These are phyloP conservation scores for Xylariaceae sp. DNA, from an alignment of 2,329 filamentous ascomycete species.

Conservation along the genomic window DNA sequence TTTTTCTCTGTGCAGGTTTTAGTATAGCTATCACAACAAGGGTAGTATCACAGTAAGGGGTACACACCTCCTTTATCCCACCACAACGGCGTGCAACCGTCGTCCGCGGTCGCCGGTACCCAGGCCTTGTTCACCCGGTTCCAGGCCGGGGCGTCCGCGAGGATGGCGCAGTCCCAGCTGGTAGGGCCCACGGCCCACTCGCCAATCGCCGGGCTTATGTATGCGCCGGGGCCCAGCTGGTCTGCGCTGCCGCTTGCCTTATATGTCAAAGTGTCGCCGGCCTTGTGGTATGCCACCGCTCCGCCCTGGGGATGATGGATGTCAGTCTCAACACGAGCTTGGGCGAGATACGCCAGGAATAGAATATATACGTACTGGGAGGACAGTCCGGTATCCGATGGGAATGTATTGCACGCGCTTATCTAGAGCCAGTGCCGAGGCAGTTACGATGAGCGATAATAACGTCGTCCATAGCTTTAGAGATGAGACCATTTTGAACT, in stretches of 20 bases:
- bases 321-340: neutral
- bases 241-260: neutral
- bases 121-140: constrained; percentile 3
- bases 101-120: constrained; percentile 2
- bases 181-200: neutral
- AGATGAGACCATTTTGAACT: neutral
- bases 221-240: neutral
- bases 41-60: neutral
- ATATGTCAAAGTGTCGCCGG: neutral
- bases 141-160: neutral
- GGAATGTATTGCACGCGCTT: neutral
- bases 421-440: neutral
- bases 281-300: neutral
- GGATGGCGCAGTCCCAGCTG: neutral
- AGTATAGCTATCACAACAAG: neutral
- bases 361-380: neutral
- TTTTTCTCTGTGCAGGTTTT: neutral
- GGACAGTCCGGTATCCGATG: neutral
- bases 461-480: neutral
- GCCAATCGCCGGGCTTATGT: neutral
- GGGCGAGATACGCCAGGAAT: neutral
- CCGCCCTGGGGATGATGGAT: neutral
- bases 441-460: neutral
- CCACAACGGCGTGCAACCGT: constrained; percentile 2
- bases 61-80: neutral